Percentiles rank a stretch among this genome's conserved stretches.
Evolutionary conservation across 495 filamentous ascomycete genomes (phyloP).

Genomic region (Chaetomidium leptoderma): DNA sequence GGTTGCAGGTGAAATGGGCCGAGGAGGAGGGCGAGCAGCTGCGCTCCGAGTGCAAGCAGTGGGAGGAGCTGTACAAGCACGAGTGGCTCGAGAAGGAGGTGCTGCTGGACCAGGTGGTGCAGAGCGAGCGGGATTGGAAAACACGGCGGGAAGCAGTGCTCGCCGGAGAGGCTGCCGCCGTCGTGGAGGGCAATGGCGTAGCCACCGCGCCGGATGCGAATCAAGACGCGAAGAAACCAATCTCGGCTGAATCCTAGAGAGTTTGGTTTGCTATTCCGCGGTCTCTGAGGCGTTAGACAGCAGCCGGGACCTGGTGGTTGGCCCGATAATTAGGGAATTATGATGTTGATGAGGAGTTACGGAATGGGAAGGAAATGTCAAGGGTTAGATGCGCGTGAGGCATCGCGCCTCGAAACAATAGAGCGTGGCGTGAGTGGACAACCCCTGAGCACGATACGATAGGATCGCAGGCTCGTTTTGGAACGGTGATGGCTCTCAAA

Average conservation of each 20-base stretch:
- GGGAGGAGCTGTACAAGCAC: slow-evolving; percentile 63
- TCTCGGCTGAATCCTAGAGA: not conserved
- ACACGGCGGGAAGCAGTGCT: slow-evolving; percentile 43
- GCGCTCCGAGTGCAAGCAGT: slow-evolving; percentile 55
- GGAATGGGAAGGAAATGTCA: not conserved
- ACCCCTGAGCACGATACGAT: not conserved
- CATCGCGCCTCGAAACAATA: not conserved
- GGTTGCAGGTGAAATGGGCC: slow-evolving; percentile 76
- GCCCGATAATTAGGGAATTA: not conserved
- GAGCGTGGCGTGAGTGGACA: not conserved
- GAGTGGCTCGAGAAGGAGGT: slow-evolving; percentile 85
- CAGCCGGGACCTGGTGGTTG: not conserved
- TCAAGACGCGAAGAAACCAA: not conserved
- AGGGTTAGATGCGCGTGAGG: not conserved
- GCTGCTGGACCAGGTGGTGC: slow-evolving; percentile 51
- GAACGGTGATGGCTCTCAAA: too few relatives aligned
- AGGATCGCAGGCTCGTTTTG: not conserved
- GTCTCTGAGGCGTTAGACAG: too few relatives aligned
- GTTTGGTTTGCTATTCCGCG: not conserved
- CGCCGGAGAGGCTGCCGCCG: slow-evolving; percentile 32
- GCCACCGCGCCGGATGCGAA: not conserved
- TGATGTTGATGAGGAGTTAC: slow-evolving; percentile 6
- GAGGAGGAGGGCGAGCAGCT: slow-evolving; percentile 64
- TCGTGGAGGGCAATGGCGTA: slow-evolving; percentile 14
- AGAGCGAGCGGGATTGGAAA: slow-evolving; percentile 50